These are phyloP conservation scores for Fusarium odoratissimum DNA, from an alignment of 2,329 filamentous ascomycete species.

Conservation along the genomic window DNA sequence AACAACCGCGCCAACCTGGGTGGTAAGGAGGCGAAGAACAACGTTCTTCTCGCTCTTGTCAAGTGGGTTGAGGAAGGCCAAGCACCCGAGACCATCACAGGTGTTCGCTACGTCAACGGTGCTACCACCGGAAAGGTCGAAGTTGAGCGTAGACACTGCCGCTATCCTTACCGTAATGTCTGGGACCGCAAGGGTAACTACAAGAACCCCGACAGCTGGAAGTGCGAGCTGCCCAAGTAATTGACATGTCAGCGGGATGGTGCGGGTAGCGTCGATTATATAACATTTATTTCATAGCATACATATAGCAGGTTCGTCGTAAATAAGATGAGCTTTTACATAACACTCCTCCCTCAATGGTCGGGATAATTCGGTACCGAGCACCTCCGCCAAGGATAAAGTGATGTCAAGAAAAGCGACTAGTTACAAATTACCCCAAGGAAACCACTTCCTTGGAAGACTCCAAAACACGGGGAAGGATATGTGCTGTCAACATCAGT, in stretches of 20 bases:
- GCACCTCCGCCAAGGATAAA: conserved; percentile 5
- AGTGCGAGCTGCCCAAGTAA: background rate
- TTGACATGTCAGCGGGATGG: background rate
- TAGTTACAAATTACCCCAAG: conserved; percentile 4
- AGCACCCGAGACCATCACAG: conserved; percentile 56
- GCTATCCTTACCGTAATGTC: conserved; percentile 28
- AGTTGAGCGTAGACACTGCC: conserved; percentile 29
- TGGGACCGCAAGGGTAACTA: background rate
- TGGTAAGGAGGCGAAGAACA: conserved; percentile 51
- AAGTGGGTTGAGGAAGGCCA: conserved; percentile 59
- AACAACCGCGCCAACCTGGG: conserved; percentile 37
- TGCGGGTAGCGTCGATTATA: background rate
- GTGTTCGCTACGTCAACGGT: conserved; percentile 45
- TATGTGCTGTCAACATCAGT: conserved; percentile 10
- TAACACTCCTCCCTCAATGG: background rate
- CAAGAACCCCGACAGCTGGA: conserved; percentile 29
- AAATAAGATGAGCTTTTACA: conserved; percentile 20
- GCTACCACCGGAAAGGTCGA: conserved; percentile 13
- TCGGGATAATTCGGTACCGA: conserved; percentile 5
- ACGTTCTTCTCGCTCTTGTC: conserved; percentile 60
- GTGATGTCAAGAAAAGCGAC: conserved; percentile 18
- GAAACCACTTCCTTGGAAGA: conserved; percentile 9
- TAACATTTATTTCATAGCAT: conserved; percentile 10
- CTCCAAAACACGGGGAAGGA: conserved; percentile 13
- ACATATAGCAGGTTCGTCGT: conserved; percentile 1